Conservation (phyloP, 2,329 filamentous ascomycete species). For the Fusarium nygamai region DNA sequence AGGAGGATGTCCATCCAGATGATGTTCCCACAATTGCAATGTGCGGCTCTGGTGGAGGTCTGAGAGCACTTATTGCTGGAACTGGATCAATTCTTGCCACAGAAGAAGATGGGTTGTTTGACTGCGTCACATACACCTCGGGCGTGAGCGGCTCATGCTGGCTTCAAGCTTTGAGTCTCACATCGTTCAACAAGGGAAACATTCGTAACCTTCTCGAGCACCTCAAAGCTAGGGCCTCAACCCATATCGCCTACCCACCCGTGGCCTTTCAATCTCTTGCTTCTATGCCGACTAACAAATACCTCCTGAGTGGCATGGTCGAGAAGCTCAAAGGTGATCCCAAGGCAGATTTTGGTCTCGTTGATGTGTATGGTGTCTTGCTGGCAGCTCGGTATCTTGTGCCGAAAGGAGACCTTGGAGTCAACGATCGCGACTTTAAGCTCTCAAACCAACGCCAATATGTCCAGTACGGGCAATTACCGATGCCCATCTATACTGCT, state of each 20-base stretch:
- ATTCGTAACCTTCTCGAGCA: slow-evolving; percentile 81
- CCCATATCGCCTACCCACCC: slow-evolving; percentile 94
- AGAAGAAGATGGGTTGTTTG: slow-evolving; percentile 87
- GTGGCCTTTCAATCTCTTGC: slow-evolving; percentile 82
- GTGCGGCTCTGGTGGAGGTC: slow-evolving; percentile 91
- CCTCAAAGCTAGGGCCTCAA: slow-evolving; percentile 82
- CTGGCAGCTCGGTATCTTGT: slow-evolving; percentile 87
- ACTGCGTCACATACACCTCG: slow-evolving; percentile 93
- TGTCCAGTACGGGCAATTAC: slow-evolving; percentile 80
- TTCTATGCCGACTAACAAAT: slow-evolving; percentile 93
- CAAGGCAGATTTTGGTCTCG: slow-evolving; percentile 82
- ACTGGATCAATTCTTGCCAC: slow-evolving; percentile 87
- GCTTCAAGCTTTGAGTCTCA: slow-evolving; percentile 87
- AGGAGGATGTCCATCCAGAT: slow-evolving; percentile 86
- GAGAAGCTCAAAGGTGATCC: slow-evolving; percentile 86
- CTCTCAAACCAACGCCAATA: slow-evolving; percentile 86
- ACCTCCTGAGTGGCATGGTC: slow-evolving; percentile 85
- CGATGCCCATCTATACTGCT: slow-evolving; percentile 93
- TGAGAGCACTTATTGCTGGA: slow-evolving; percentile 90
- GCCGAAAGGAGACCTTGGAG: slow-evolving; percentile 77
- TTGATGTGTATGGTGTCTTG: slow-evolving; percentile 91
- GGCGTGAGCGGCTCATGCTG: slow-evolving; percentile 97
- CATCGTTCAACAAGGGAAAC: slow-evolving; percentile 73
- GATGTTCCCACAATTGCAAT: slow-evolving; percentile 94
- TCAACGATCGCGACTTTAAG: slow-evolving; percentile 85